Base-by-base conservation (phyloP, 192 early-diverging fungal genomes). In the Coemansia sp. region DNA sequence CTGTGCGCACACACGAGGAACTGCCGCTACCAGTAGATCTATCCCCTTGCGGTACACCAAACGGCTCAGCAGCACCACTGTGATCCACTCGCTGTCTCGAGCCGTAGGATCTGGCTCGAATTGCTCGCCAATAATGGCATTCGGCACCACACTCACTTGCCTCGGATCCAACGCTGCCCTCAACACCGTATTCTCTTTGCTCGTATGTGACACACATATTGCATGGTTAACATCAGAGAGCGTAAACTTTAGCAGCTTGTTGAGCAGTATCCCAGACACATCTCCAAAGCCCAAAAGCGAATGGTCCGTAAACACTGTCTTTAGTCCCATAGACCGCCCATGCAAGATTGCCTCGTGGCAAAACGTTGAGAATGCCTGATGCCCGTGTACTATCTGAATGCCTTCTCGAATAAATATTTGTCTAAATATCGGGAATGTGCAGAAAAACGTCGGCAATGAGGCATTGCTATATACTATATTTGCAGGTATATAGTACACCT, bases 161-260 rank as follows among this genome's bases (percentile, higher is more conserved):
- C 80, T 72, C 9, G 96, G 96, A 30, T 91, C 86, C 17, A 99
- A 79, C 5, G 89, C 85, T 2, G 93, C 96, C 15, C 96, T 78
- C 22, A 99, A 69, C 9, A 99, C 96, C 1, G 96, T 99, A 71
- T 99, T 99, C 70, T 97, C 96, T 71, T 97, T 99, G 78, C 94
- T 94, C 52, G 96, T 99, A 70, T 97, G 89, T 17, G 93, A 95
- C 14, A 99, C 96, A 55, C 96, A 99, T 35, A 99, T 94, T 19
- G 95, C 93, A 67, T 97, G 94, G 49, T 94, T 88, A 25, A 97
- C 82, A 52, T 99, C 96, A n/a, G 89, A 91, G 20, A 99, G 64
- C 5, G 95, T 95, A 46, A 96, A 97, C 50, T 99, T 97, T 10
- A 97, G 78, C 46, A 97, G 70, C 76, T 99, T 99, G 83, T 99